A percentile compares a stretch with the other conserved stretches of the same genome.
phyloP scores from a whole-genome alignment of 768 basidiomycete genomes.

The Termitomyces sp. region DNA sequence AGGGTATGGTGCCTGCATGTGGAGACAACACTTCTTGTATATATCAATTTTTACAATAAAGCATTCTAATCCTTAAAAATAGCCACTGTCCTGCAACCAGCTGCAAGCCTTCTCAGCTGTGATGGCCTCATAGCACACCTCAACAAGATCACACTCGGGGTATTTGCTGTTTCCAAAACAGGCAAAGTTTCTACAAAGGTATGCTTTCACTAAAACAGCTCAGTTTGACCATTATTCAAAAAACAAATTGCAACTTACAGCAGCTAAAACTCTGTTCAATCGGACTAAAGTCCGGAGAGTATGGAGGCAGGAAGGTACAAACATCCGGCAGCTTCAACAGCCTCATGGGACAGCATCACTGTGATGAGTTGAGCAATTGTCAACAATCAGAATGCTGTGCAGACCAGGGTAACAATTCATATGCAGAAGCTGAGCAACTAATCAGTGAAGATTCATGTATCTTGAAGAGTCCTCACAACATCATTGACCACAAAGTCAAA shows the following conservation, averaged over 20 bases:
- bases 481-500: constrained; percentile 33
- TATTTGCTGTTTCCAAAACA: constrained; percentile 11
- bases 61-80: too few relatives aligned
- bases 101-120: constrained; percentile 18
- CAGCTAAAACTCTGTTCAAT: constrained; percentile 34
- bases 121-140: constrained; percentile 15
- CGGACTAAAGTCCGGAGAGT: constrained; percentile 32
- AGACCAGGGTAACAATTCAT: constrained; percentile 31
- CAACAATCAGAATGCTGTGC: constrained; percentile 10
- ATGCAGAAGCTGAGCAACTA: constrained; percentile 22
- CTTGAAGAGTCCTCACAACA: constrained; percentile 22
- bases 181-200: constrained; percentile 15
- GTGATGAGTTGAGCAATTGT: constrained; percentile 32
- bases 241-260: constrained; percentile 11
- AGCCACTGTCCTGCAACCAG: constrained; percentile 17
- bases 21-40: not conserved
- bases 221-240: not conserved
- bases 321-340: constrained; percentile 22
- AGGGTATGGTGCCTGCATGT: too few relatives aligned
- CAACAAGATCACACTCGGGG: constrained; percentile 5
- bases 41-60: too few relatives aligned
- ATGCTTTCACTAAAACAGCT: constrained; percentile 20
- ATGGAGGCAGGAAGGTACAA: constrained; percentile 29
- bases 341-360: constrained; percentile 23
- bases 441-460: not conserved